Evolutionary conservation across 441 rosid genomes (phyloP), one percentile per base, ranked within the genome.

Genomic region (Erodium moschatum): DNA sequence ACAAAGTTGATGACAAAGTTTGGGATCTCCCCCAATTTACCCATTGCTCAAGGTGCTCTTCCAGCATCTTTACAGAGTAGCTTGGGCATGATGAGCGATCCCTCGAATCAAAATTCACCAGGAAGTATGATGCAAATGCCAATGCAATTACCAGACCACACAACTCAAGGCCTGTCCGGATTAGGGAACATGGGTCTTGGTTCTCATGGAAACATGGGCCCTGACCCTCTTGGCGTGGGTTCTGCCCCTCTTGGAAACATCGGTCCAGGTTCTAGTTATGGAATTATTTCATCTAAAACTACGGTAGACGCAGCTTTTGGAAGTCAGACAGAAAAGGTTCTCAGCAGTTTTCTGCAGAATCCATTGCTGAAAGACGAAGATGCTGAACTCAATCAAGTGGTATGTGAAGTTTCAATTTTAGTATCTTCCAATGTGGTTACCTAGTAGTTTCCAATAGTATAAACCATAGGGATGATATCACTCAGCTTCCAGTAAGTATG

Each of bases 301-400:
- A 56, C 70, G 27, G 77, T 0, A 33, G 84, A 85, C 4, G 18
- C 84, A 19, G 72, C 88, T 16, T 81, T 84, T 16, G 84, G 85
- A 66, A 86, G 82, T 71, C 83, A 82, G 78, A 89, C 98, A 35
- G 98, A 93, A 76, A 81, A 87, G 73, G 96, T 88, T 71, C 50
- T 88, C 52, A 82, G 71, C 73, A 83, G 76, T 78, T 90, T 90
- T 77, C 81, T 87, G 7, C 88, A 87, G 68, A 85, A 77, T 64
- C 89, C 90, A 52, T 64, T 81, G 60, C 80, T 88, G 70, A 89
- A 81, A 72, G 84, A 85, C 65, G 87, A 77, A 9, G 78, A 78
- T 31, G 64, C 82, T 18, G 58, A 75, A 75, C 64, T 75, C 46
- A 83, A 81, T 50, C 81, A 78, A 70, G 67, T 65, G 85, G 94